These are phyloP conservation scores for Picochlorum sp. DNA, from an alignment of 139 green algal species.

Conservation along the genomic window DNA sequence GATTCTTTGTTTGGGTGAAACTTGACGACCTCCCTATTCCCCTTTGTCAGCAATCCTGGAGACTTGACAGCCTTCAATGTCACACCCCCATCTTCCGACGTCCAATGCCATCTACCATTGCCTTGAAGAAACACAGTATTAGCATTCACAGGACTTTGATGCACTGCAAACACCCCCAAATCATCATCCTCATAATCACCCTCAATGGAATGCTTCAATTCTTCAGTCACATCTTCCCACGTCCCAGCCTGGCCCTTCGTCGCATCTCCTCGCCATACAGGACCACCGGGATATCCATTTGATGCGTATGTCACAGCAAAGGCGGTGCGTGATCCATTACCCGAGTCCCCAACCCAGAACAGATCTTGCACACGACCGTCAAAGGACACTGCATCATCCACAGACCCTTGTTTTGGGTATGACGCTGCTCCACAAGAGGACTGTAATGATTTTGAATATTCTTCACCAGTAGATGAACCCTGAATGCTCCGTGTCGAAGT, in stretches of 20 bases:
- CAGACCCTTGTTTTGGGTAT: constrained; percentile 25
- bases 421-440: constrained; percentile 7
- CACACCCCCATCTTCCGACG: constrained; percentile 26
- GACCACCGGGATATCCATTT: constrained; percentile 27
- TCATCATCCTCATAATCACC: not conserved
- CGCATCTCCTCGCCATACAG: constrained; percentile 36
- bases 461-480: not conserved
- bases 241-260: constrained; percentile 15
- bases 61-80: constrained; percentile 29
- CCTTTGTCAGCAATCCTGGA: constrained; percentile 12
- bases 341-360: not conserved
- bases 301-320: constrained; percentile 31
- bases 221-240: constrained; percentile 29
- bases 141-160: constrained; percentile 18
- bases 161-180: constrained; percentile 29
- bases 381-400: not conserved
- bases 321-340: constrained; percentile 6
- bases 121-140: constrained; percentile 37
- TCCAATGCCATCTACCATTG: constrained; percentile 28
- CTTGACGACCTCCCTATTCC: constrained; percentile 32
- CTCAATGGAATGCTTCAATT: constrained; percentile 15
- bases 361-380: no score
- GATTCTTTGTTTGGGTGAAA: constrained; percentile 34
- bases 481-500: no score
- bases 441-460: constrained; percentile 9